Base-by-base conservation (phyloP, 805 yeast species). In the Yarrowia yakushimensis region DNA sequence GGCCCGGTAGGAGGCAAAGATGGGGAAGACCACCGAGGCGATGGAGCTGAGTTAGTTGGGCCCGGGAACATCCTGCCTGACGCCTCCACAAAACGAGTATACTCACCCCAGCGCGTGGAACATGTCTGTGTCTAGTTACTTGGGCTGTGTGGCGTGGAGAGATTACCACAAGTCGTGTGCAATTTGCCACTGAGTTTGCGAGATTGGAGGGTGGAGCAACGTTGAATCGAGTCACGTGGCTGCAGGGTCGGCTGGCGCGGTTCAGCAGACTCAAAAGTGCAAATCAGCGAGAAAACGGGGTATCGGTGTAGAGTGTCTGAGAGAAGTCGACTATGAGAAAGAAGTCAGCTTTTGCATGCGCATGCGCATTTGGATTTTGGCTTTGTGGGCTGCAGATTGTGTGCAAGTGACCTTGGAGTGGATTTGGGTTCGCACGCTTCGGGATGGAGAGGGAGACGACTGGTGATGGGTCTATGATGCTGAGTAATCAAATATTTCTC, bases 1-100 rank as follows among this genome's bases (percentile, higher is more conserved):
- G 1, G 90, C 84, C 65, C 77, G 80, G 72, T 77, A 85, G 3
- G 90, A 82, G 57, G 87, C 87, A 64, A 82, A 71, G 15, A 82
- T 72, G 2, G 91, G 91, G 71, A 84, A 82, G 11, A 78, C 76
- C 34, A 83, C 75, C 9, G 85, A 76, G 25, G 81, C 74, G 34
- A 66, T 50, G 15, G 71, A 66, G 63, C 74, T 71, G 48, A 4
- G 61, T 55, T 55, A 55, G 61, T 13, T 13, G 34, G 12, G 31
- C 15, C 6, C 15, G 12, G 31, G 15, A 10, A 15, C 8, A 27
- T 12, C n/a, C n/a, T n/a, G n/a, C n/a, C n/a, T n/a, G n/a, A n/a
- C n/a, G n/a, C n/a, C n/a, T n/a, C n/a, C n/a, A n/a, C n/a, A n/a
- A n/a, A n/a, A n/a, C n/a, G n/a, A n/a, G n/a, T 9, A n/a, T 48